Conservation (phyloP, 2,329 filamentous ascomycete genomes). For the Fusarium mexicanum region DNA sequence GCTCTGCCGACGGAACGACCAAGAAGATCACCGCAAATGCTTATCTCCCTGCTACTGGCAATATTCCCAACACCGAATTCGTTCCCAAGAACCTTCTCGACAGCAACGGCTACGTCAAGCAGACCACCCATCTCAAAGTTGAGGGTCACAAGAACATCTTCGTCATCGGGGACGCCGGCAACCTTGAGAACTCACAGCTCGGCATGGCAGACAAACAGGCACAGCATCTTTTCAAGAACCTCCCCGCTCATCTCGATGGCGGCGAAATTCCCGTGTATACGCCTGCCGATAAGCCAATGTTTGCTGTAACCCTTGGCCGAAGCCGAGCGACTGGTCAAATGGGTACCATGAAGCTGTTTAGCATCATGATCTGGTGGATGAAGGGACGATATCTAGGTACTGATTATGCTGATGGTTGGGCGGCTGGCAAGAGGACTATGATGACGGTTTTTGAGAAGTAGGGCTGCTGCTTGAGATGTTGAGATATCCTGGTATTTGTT, state of each 20-base stretch:
- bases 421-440: constrained; percentile 49
- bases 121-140: constrained; percentile 51
- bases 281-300: constrained; percentile 43
- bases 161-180: constrained; percentile 56
- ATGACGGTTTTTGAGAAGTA: constrained; percentile 47
- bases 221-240: constrained; percentile 47
- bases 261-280: constrained; percentile 45
- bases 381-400: constrained; percentile 54
- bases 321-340: constrained; percentile 53
- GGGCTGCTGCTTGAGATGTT: not conserved
- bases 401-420: constrained; percentile 44
- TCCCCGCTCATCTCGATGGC: constrained; percentile 48
- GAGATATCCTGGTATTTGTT: not conserved
- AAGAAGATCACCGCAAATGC: constrained; percentile 54
- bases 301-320: constrained; percentile 53
- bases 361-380: constrained; percentile 50
- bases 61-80: constrained; percentile 57
- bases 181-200: constrained; percentile 51
- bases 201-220: constrained; percentile 47
- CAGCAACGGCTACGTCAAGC: constrained; percentile 47
- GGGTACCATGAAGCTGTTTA: constrained; percentile 50
- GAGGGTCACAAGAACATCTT: constrained; percentile 54
- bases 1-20: constrained; percentile 46
- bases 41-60: constrained; percentile 59
- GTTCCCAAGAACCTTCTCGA: constrained; percentile 51